Base-by-base conservation (phyloP, 495 filamentous ascomycete species). In the Pyrenula massariospora region DNA sequence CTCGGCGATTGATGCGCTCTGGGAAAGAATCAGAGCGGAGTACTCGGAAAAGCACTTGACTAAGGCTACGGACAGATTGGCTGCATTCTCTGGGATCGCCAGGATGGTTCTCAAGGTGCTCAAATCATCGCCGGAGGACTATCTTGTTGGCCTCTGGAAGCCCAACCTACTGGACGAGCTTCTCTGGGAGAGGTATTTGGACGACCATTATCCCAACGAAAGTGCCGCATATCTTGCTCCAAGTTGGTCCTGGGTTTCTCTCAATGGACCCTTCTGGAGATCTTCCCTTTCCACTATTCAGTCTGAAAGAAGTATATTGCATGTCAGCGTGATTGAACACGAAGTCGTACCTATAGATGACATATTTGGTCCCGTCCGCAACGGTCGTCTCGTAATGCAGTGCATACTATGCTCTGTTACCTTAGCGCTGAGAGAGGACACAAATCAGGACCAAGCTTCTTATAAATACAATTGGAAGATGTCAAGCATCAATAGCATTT, bases 41-140 rank as follows among this genome's bases (percentile, higher is more conserved):
- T 42, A 42, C 31, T 42, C 31, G 15, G 15, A 15, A 42, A 8
- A 42, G 31, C 31, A 42, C 31, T 15, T 42, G 5, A 42, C 31
- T 42, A 42, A 42, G 15, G 31, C 31, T 15, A 42, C 15, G 15
- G 31, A 42, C 31, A 42, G 31, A 42, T 24, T 57, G 55, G 49
- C 50, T 54, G 55, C 59, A n/a, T 55, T 61, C 22, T 59, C 52
- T n/a, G 57, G 59, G 12, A 21, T 61, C 15, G 56, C 59, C 11
- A n/a, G 51, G 22, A 10, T 12, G 22, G 42, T 61, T n/a, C 31
- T 42, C 15, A 42, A 42, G 15, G 31, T 42, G 31, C 31, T 42
- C 31, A 42, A 42, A 15, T 56, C 58, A 42, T 20, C 15, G 15
- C 10, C 50, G 19, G 50, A 52, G 22, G 50, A 52, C 50, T 59